Evolutionary conservation across 345 rosid species (phyloP).

Genomic region (Arabidopsis suecica): DNA sequence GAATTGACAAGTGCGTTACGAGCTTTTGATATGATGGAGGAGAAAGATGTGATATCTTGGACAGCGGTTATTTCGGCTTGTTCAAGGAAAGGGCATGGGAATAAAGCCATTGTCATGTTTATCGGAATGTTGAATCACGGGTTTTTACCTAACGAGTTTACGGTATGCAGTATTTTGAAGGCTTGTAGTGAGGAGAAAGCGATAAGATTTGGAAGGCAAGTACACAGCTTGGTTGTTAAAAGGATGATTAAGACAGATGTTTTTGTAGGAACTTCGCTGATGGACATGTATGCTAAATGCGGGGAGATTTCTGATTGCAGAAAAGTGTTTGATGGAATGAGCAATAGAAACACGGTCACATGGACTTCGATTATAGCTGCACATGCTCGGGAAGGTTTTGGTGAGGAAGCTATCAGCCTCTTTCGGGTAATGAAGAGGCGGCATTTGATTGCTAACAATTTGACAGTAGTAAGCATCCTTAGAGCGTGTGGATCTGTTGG

Average conservation of each 20-base stretch:
- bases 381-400: conserved; percentile 76
- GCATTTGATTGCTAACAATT: conserved; percentile 61
- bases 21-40: conserved; percentile 60
- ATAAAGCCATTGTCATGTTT: conserved; percentile 65
- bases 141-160: conserved; percentile 76
- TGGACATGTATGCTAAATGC: conserved; percentile 90
- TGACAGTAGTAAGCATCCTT: conserved; percentile 78
- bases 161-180: conserved; percentile 68
- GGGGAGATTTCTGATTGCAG: conserved; percentile 74
- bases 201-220: conserved; percentile 66
- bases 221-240: conserved; percentile 70
- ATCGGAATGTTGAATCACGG: conserved; percentile 63
- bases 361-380: conserved; percentile 96
- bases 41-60: conserved; percentile 85
- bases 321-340: conserved; percentile 68
- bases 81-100: conserved; percentile 67
- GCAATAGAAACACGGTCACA: conserved; percentile 70
- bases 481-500: conserved; percentile 80
- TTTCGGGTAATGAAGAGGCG: conserved; percentile 77
- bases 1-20: conserved; percentile 57
- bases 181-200: conserved; percentile 74
- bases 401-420: conserved; percentile 75
- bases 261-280: conserved; percentile 68
- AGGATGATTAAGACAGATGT: conserved; percentile 66
- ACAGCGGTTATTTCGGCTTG: conserved; percentile 81